A percentile compares a stretch with the other conserved stretches of the same genome.
These are phyloP conservation scores for Irpex sp. DNA, from an alignment of 1,284 basidiomycete species.

Conservation along the genomic window DNA sequence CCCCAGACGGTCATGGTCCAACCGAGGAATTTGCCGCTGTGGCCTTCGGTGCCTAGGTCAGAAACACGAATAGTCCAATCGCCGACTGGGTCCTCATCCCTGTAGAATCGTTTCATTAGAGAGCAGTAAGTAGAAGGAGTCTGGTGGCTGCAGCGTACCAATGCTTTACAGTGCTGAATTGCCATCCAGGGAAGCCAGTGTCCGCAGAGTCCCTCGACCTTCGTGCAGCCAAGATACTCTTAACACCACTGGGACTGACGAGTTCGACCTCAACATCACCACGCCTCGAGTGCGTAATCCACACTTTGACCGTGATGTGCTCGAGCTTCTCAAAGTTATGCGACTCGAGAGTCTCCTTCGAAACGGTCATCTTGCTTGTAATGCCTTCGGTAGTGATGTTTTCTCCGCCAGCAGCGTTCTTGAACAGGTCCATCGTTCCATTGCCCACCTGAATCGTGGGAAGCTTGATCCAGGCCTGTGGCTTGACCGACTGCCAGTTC, in stretches of 20 bases:
- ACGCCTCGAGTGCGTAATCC: conserved; percentile 82
- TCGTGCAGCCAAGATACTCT: conserved; percentile 76
- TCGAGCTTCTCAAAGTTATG: conserved; percentile 87
- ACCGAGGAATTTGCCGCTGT: conserved; percentile 78
- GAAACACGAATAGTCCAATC: conserved; percentile 87
- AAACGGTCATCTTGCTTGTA: conserved; percentile 63
- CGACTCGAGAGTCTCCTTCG: conserved; percentile 60
- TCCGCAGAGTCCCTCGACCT: conserved; percentile 65
- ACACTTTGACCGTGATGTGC: conserved; percentile 90
- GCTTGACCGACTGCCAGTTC: conserved; percentile 85
- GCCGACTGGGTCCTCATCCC: conserved; percentile 93
- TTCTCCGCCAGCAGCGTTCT: conserved; percentile 60
- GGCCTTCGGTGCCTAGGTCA: conserved; percentile 57
- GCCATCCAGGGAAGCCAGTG: conserved; percentile 88
- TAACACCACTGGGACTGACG: conserved; percentile 81
- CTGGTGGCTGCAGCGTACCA: conserved; percentile 62
- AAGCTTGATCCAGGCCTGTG: conserved; percentile 87
- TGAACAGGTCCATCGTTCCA: conserved; percentile 53
- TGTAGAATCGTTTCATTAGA: conserved; percentile 25
- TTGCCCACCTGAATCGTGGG: conserved; percentile 63
- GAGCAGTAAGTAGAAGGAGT: conserved; percentile 12
- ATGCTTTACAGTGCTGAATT: conserved; percentile 97
- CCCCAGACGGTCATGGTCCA: conserved; percentile 97
- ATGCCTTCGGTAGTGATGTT: conserved; percentile 68
- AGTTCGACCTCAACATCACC: conserved; percentile 95